Evolutionary conservation across 371 early-diverging fungal genomes (phyloP), one percentile per base, ranked within the genome.

Genomic region (Mortierella sp.): DNA sequence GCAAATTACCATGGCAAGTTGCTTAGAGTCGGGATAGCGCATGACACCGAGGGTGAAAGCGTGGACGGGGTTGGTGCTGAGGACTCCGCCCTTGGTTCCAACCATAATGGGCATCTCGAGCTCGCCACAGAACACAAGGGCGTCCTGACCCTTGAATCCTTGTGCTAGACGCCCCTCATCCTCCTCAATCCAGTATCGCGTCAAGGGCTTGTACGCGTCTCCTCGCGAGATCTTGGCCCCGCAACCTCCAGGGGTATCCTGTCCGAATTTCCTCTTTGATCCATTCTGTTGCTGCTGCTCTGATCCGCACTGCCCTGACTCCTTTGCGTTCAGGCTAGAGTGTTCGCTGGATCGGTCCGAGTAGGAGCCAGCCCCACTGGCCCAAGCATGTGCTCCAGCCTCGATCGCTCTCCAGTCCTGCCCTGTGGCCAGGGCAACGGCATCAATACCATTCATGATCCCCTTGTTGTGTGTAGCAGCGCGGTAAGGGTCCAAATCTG

Each of bases 361-460:
- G 24, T 72, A 71, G 41, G 82, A 76, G 18, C 83, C 86, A 43
- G 90, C 89, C 54, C 88, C 88, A 29, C 90, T 80, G 14, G 94
- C 93, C 90, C 91, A 93, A 0, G 93, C 91, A 86, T 95, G 95
- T 12, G 90, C 91, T 63, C 91, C 90, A 21, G 95, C 93, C 80
- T 94, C 95, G 75, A 95, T 89, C 2, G 95, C 95, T n/a, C 95
- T 86, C 94, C 94, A 94, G 77, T 95, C 95, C 79, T 95, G 94
- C 0, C 95, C 95, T 4, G 93, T 91, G 21, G 95, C 95, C 43
- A 95, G 48, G 4, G 94, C 94, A n/a, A 95, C 94, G 6, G 95
- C 93, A 75, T 94, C 94, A 51, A 94, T 90, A 4, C 94, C 94
- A 83, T 95, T 95, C 94, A 95, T 94, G 75, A 95, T 93, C 14